Percentiles rank a stretch among this genome's conserved stretches.
phyloP scores from a whole-genome alignment of 2,329 filamentous ascomycete genomes.

The Talaromyces marneffei region DNA sequence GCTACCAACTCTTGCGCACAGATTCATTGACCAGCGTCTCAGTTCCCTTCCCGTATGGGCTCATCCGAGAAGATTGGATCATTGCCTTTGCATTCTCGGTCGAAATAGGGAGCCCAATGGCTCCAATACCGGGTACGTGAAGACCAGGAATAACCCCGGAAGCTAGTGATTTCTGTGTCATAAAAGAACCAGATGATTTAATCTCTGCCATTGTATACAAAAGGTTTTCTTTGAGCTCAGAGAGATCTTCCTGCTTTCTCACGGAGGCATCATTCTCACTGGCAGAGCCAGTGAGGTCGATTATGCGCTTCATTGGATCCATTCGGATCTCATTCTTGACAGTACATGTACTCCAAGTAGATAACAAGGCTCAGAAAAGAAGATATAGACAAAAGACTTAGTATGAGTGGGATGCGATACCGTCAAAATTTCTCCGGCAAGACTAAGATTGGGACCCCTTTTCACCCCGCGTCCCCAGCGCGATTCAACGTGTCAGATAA shows the following conservation, averaged over 20 bases:
- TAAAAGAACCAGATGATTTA: background rate
- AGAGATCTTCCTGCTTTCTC: background rate
- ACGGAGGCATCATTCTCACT: background rate
- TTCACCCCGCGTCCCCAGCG: background rate
- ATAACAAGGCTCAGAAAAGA: background rate
- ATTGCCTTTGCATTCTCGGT: slow-evolving; percentile 8
- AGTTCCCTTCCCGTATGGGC: slow-evolving; percentile 35
- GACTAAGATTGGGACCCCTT: too few species aligned
- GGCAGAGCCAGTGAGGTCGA: background rate
- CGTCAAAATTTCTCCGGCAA: background rate
- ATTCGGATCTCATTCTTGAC: background rate
- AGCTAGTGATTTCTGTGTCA: background rate
- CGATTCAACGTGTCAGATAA: background rate
- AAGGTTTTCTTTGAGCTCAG: background rate
- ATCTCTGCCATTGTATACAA: background rate
- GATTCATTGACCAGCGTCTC: slow-evolving; percentile 37
- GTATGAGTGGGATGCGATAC: background rate
- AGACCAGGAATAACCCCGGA: slow-evolving; percentile 7
- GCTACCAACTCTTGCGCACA: slow-evolving; percentile 42
- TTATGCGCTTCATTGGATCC: background rate
- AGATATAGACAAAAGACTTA: background rate
- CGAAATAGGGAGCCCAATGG: slow-evolving; percentile 10
- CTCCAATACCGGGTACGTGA: slow-evolving; percentile 1
- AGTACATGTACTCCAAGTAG: background rate
- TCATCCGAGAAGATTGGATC: slow-evolving; percentile 15